Conservation (phyloP, 805 yeast genomes). For the Millerozyma acaciae region DNA sequence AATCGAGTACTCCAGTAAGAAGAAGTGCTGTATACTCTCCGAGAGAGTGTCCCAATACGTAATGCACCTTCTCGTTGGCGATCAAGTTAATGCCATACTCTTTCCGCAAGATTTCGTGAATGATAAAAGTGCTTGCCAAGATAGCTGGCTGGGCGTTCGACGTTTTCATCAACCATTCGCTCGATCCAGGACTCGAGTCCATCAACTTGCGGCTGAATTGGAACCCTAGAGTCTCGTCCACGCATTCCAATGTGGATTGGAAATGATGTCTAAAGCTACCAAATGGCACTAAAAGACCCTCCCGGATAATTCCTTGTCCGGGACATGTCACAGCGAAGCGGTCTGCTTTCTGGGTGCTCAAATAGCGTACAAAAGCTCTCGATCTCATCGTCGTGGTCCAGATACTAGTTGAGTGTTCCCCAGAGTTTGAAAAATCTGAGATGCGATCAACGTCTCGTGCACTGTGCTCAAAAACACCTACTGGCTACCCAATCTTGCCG, state of each 20-base stretch:
- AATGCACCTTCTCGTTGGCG: conserved; percentile 10
- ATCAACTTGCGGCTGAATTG: conserved; percentile 18
- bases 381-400: no score
- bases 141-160: conserved; percentile 55
- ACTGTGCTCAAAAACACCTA: no score
- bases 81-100: conserved; percentile 17
- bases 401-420: no score
- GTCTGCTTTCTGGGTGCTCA: no score
- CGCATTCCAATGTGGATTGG: conserved; percentile 11
- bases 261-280: conserved; percentile 8
- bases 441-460: no score
- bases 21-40: conserved; percentile 48
- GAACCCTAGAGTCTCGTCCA: conserved; percentile 20
- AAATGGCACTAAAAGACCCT: conserved; percentile 20
- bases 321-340: conserved; percentile 32
- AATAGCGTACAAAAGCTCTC: no score
- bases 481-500: no score
- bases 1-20: conserved; percentile 31
- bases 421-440: no score
- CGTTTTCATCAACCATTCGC: conserved; percentile 28
- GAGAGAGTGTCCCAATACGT: conserved; percentile 45
- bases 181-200: conserved; percentile 9
- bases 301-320: conserved; percentile 29
- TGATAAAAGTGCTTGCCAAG: conserved; percentile 36
- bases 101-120: conserved; percentile 18